Conservation (phyloP, 345 rosid species). For the Clausena lansium region DNA sequence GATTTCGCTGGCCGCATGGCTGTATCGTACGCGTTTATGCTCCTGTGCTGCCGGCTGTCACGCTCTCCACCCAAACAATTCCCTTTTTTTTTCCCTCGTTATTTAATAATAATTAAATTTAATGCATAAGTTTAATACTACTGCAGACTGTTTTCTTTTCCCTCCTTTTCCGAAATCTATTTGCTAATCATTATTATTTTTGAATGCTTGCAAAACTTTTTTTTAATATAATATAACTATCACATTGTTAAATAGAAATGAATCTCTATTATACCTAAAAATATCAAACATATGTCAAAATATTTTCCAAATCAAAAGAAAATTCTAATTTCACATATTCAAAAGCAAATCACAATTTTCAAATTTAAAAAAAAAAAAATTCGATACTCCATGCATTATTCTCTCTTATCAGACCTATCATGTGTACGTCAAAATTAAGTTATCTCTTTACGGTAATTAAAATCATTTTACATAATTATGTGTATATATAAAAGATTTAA, state of each 20-base stretch:
- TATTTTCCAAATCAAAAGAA: no score
- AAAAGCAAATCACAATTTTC: no score
- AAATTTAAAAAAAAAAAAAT: no score
- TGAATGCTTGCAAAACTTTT: background rate
- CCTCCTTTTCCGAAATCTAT: background rate
- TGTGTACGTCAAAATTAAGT: no score
- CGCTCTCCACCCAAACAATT: background rate
- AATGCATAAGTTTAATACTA: background rate
- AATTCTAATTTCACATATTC: no score
- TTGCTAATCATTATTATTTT: background rate
- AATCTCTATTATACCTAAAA: background rate
- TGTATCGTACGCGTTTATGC: background rate
- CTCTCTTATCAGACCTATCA: no score
- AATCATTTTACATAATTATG: no score
- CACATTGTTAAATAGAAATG: background rate
- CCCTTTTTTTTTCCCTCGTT: background rate
- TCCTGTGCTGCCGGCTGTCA: constrained; percentile 1
- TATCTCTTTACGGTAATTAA: no score
- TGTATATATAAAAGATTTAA: no score
- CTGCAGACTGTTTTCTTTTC: background rate
- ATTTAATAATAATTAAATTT: no score
- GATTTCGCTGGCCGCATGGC: background rate
- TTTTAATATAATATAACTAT: background rate
- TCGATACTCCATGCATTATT: no score
- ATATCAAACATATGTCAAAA: no score